Conservation (phyloP, 441 rosid species). For the Syzygium syzygioides region DNA sequence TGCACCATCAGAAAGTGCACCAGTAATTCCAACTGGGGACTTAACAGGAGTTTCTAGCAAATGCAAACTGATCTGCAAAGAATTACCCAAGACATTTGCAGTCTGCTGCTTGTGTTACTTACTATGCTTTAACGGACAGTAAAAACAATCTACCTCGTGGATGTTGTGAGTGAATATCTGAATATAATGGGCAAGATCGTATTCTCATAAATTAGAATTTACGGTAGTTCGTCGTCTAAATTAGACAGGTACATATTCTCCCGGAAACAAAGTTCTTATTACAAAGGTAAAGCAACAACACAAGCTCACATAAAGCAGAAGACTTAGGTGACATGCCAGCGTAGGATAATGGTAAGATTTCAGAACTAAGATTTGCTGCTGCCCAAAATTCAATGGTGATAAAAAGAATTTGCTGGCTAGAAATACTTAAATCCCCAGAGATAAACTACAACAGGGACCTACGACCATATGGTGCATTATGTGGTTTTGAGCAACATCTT, state of each 20-base stretch:
- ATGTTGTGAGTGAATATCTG: not conserved
- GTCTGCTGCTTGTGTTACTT: not conserved
- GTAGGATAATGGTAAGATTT: not conserved
- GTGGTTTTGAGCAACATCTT: not conserved
- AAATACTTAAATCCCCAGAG: not conserved
- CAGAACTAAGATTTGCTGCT: not conserved
- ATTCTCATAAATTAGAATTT: not conserved
- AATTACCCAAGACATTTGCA: not conserved
- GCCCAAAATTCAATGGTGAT: not conserved
- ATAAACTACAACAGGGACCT: not conserved
- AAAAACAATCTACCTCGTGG: not conserved
- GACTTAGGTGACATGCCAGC: not conserved
- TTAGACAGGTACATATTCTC: not conserved
- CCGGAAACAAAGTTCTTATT: not conserved
- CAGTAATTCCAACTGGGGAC: not conserved
- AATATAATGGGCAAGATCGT: not conserved
- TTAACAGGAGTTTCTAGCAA: not conserved
- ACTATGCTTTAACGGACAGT: not conserved
- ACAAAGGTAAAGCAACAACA: not conserved
- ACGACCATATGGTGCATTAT: not conserved
- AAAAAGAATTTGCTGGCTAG: not conserved
- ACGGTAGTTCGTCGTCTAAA: not conserved
- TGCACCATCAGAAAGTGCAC: not conserved
- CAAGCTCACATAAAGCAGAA: not conserved
- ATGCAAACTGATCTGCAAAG: not conserved